A percentile compares a stretch with the other conserved stretches of the same genome.
Evolutionary conservation across 2,329 filamentous ascomycete genomes (phyloP).

Genomic region (Curvularia sp.): DNA sequence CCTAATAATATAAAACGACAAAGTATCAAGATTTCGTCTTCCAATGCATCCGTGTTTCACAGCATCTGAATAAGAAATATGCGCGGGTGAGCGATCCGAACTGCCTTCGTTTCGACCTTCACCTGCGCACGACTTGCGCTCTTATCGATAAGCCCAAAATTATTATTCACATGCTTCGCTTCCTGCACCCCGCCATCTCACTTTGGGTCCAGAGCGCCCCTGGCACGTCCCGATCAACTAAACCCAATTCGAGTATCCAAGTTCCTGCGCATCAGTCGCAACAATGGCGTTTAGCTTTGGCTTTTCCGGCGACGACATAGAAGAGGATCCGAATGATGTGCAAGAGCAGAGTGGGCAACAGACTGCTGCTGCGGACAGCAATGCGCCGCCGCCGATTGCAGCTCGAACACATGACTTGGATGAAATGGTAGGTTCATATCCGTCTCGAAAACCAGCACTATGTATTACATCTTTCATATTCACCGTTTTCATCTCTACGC

Average conservation of each 20-base stretch:
- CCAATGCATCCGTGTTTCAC: not conserved
- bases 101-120: constrained; percentile 12
- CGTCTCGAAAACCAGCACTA: too few species aligned
- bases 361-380: constrained; percentile 2
- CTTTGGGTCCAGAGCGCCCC: not conserved
- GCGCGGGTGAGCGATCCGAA: not conserved
- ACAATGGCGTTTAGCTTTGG: constrained; percentile 61
- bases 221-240: not conserved
- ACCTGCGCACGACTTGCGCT: constrained; percentile 18
- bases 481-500: not conserved
- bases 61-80: not conserved
- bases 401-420: constrained; percentile 54
- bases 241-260: constrained; percentile 1
- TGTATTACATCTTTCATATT: not conserved
- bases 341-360: constrained; percentile 17
- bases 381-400: constrained; percentile 43
- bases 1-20: not conserved
- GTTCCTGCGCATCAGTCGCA: not conserved
- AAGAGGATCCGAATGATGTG: constrained; percentile 54
- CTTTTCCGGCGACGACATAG: constrained; percentile 66
- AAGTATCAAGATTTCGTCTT: not conserved
- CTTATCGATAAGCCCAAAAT: constrained; percentile 40
- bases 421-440: constrained; percentile 52
- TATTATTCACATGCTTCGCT: constrained; percentile 20
- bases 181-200: constrained; percentile 4